Evolutionary conservation across 1,284 basidiomycete genomes (phyloP), one percentile per base, ranked within the genome.

Genomic region (Pseudozyma pruni): DNA sequence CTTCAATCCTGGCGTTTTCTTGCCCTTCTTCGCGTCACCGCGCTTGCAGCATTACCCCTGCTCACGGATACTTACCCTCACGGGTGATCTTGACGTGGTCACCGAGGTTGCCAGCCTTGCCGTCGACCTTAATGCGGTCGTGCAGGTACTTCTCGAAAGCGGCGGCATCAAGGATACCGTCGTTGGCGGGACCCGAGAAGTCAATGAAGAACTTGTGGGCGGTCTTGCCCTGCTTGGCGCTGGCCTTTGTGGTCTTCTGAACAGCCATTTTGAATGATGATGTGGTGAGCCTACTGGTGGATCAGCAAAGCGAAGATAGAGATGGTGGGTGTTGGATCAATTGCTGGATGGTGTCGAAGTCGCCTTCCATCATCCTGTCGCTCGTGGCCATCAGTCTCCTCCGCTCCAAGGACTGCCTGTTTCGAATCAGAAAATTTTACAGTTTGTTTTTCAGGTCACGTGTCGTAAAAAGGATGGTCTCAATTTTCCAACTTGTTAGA

Each of bases 101-200:
- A 49, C 83, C 79, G 88, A 90, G 51, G 79, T 91, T 34, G 88
- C 89, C 4, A 83, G 83, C 83, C 71, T 78, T 85, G 74, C 85
- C 85, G 45, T 87, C 88, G 71, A 94, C 90, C 88, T 94, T 95
- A 84, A 94, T 92, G 77, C 91, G 89, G 86, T 95, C 93, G 83
- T 94, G 92, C 58, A 96, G 87, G 87, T 90, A 96, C 85, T 93
- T 92, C 85, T 93, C 91, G 84, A 92, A 94, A 78, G 90, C 90
- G 63, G 90, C 91, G 69, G 90, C 90, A 81, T 95, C 93, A 81
- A 96, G 93, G 83, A 95, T 91, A 81, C 89, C 89, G 84, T 95
- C 93, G 71, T 87, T 86, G 54, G 92, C 93, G 68, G 94, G 94
- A 81, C 91, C 91, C 50, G 92, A 91, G 87, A 92, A 95, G 89